A percentile compares a stretch with the other conserved stretches of the same genome.
These are phyloP conservation scores for Funneliformis geosporum DNA, from an alignment of 192 early-diverging fungal species.

Conservation along the genomic window DNA sequence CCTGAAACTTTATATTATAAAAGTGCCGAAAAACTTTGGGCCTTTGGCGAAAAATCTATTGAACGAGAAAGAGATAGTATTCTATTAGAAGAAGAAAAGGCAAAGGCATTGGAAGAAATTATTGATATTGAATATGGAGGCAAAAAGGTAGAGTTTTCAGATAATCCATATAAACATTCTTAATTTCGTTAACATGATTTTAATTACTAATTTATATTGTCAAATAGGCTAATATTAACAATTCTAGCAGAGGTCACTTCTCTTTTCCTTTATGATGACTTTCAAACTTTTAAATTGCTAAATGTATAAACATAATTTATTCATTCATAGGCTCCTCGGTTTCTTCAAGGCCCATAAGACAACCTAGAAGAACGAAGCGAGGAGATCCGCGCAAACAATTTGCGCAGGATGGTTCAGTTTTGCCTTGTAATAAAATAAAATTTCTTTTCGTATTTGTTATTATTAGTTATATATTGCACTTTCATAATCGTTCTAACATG, in stretches of 20 bases:
- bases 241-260: not conserved
- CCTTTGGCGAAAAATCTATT: slow-evolving; percentile 70
- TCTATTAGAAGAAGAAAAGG: slow-evolving; percentile 37
- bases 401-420: slow-evolving; percentile 15
- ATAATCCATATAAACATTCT: not conserved
- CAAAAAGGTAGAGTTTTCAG: not conserved
- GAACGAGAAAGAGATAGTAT: slow-evolving; percentile 60
- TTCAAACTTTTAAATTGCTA: not conserved
- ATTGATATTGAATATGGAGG: not conserved
- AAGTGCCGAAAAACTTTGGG: slow-evolving; percentile 74
- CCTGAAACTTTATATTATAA: slow-evolving; percentile 79
- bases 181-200: not conserved
- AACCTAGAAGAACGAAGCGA: slow-evolving; percentile 2
- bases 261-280: not conserved
- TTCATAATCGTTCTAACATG: not conserved
- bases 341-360: not conserved
- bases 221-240: not conserved
- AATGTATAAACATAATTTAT: not conserved
- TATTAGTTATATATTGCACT: not conserved
- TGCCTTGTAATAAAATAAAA: not conserved
- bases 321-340: not conserved
- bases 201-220: slow-evolving; percentile 1
- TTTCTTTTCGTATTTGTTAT: not conserved
- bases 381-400: slow-evolving; percentile 1
- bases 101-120: slow-evolving; percentile 4